Conservation (phyloP, 495 filamentous ascomycete species). For the Penicillium ucsense region DNA sequence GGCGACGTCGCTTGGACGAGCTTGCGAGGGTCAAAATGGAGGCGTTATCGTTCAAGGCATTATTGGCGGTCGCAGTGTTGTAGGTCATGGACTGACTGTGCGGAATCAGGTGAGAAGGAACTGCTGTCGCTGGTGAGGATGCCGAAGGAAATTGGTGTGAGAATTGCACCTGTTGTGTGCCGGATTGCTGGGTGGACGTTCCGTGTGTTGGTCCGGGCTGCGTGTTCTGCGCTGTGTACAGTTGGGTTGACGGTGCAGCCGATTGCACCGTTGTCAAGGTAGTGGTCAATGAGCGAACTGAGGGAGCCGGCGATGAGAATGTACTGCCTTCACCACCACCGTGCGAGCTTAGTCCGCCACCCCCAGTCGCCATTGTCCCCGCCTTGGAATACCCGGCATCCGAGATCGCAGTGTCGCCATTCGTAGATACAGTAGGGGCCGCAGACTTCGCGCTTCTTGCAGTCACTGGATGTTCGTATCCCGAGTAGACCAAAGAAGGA, state of each 20-base stretch:
- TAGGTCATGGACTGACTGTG: slow-evolving; percentile 73
- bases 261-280: slow-evolving; percentile 97
- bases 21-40: slow-evolving; percentile 95
- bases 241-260: slow-evolving; percentile 55
- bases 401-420: slow-evolving; percentile 63
- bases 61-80: slow-evolving; percentile 80
- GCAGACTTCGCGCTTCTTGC: slow-evolving; percentile 57
- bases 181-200: slow-evolving; percentile 36
- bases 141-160: slow-evolving; percentile 74
- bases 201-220: slow-evolving; percentile 32
- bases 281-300: slow-evolving; percentile 82
- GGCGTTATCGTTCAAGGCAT: slow-evolving; percentile 85
- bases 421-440: slow-evolving; percentile 74
- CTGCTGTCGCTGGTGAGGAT: slow-evolving; percentile 60
- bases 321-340: slow-evolving; percentile 71
- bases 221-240: slow-evolving; percentile 35
- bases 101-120: slow-evolving; percentile 66
- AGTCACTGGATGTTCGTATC: slow-evolving; percentile 46
- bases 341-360: slow-evolving; percentile 52
- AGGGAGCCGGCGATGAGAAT: slow-evolving; percentile 89
- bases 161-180: slow-evolving; percentile 58
- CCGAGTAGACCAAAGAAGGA: slow-evolving; percentile 46
- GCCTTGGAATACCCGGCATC: slow-evolving; percentile 71
- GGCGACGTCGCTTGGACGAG: slow-evolving; percentile 79
- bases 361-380: slow-evolving; percentile 56